A percentile compares a stretch with the other conserved stretches of the same genome.
phyloP scores from a whole-genome alignment of 441 rosid species.

The Melastoma candidum region DNA sequence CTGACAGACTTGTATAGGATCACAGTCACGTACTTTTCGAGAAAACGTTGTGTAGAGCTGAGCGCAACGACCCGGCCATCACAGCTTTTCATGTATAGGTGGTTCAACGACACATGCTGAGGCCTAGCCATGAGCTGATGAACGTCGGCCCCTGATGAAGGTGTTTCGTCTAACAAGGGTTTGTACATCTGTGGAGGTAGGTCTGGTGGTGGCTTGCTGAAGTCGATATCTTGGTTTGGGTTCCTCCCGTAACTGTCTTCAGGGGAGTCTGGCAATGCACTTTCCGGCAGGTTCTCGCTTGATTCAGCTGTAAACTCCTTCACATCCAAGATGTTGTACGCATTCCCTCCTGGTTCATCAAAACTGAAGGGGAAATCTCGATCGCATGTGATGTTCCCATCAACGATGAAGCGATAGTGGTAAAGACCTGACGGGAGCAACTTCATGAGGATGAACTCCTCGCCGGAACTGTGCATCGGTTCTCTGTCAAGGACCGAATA shows the following conservation, averaged over 20 bases:
- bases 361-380: conserved; percentile 42
- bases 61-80: conserved; percentile 34
- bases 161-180: conserved; percentile 19
- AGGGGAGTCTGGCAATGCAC: conserved; percentile 45
- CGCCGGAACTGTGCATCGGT: conserved; percentile 32
- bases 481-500: conserved; percentile 25
- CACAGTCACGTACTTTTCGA: conserved; percentile 45
- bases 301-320: conserved; percentile 43
- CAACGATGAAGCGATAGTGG: conserved; percentile 47
- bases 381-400: conserved; percentile 27
- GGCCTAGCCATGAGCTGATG: conserved; percentile 26
- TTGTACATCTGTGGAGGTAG: conserved; percentile 42
- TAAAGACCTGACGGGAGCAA: conserved; percentile 44
- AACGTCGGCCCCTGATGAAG: conserved; percentile 4
- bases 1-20: conserved; percentile 42
- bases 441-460: conserved; percentile 40
- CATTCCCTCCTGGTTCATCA: conserved; percentile 31
- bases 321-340: conserved; percentile 46
- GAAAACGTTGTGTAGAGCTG: conserved; percentile 44
- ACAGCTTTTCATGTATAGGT: conserved; percentile 37
- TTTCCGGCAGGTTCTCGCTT: conserved; percentile 30
- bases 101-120: conserved; percentile 30
- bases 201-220: conserved; percentile 44
- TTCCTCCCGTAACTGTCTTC: conserved; percentile 37
- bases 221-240: conserved; percentile 27